Evolutionary conservation across 1,284 basidiomycete species (phyloP), one percentile per base, ranked within the genome.

Genomic region (Trichosporon asahii): DNA sequence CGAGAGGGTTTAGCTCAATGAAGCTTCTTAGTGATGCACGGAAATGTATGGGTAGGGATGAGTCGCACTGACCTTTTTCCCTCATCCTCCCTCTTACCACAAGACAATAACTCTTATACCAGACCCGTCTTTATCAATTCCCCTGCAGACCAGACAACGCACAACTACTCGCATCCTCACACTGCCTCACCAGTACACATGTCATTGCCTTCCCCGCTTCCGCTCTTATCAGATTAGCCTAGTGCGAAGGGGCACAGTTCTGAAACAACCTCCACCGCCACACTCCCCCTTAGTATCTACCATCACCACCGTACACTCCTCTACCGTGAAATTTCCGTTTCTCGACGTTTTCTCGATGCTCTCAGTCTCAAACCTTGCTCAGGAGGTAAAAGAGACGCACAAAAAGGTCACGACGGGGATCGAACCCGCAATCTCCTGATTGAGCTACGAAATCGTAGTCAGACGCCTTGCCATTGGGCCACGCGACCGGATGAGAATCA

Each of bases 381-480:
- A 25, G 11, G 23, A 14, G 8, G 23, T 27, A 15, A 21, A 25
- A 57, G 2, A 25, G 25, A 4, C 4, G 25, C 14, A 5, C 23
- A 57, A 57, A 57, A 57, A 53, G 49, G 49, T 53, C 49, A 53
- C 49, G 49, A 53, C 49, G 49, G 49, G 49, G 49, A 53, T 53
- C 49, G 49, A 53, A 53, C 49, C 49, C 49, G 49, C 49, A 53
- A 53, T 53, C 49, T 53, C 49, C 21, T 53, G 49, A 53, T 53
- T 53, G 21, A 23, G 11, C 37, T 53, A 53, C 49, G 49, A 25
- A 53, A 53, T 53, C 49, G 49, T 53, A 53, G 49, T 53, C 49
- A 53, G 21, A 53, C 49, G 49, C 49, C 49, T 53, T 53, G 49
- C 49, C 49, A 53, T 53, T 53, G 49, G 49, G 49, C 21, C 49